Percentiles rank a stretch among this genome's conserved stretches.
Conservation (phyloP, 495 filamentous ascomycete genomes). For the Aspergillus olivimuriae region DNA sequence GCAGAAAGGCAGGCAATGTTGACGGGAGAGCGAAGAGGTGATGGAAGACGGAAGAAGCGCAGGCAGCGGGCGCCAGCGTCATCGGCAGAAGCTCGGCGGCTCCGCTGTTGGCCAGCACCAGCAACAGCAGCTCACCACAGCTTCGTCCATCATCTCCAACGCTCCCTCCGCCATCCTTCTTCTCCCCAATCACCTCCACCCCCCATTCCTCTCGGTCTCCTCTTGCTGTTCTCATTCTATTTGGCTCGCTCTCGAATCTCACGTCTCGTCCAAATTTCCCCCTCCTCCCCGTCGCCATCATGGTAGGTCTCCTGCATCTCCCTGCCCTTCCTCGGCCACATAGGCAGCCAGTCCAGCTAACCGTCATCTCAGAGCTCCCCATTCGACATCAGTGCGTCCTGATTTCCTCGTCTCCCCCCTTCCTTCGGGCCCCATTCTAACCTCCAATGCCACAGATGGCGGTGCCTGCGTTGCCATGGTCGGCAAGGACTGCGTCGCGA, state of each 20-base stretch:
- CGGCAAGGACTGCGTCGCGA: constrained; percentile 98
- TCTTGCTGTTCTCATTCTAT: constrained; percentile 1
- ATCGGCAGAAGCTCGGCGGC: constrained; percentile 32
- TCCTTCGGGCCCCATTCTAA: constrained; percentile 7
- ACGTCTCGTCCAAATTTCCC: not conserved
- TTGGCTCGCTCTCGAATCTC: not conserved
- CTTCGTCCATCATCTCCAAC: constrained; percentile 13
- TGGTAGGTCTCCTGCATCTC: constrained; percentile 16
- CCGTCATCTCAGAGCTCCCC: constrained; percentile 56
- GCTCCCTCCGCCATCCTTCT: constrained; percentile 21
- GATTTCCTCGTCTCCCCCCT: constrained; percentile 1
- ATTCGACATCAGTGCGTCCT: constrained; percentile 77
- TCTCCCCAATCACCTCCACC: constrained; percentile 13
- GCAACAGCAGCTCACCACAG: constrained; percentile 24
- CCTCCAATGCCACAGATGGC: constrained; percentile 56
- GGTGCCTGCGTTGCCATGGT: constrained; percentile 97
- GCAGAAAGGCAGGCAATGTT: not conserved
- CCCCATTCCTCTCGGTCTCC: constrained; percentile 6
- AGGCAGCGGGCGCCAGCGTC: constrained; percentile 43
- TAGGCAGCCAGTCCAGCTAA: constrained; percentile 25
- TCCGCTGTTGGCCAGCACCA: constrained; percentile 11
- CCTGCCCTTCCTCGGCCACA: constrained; percentile 1
- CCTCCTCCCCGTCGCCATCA: constrained; percentile 7
- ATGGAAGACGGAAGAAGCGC: constrained; percentile 1
- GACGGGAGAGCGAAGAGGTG: not conserved